Evolutionary conservation across 441 rosid genomes (phyloP).

Genomic region (Manihot esculenta): DNA sequence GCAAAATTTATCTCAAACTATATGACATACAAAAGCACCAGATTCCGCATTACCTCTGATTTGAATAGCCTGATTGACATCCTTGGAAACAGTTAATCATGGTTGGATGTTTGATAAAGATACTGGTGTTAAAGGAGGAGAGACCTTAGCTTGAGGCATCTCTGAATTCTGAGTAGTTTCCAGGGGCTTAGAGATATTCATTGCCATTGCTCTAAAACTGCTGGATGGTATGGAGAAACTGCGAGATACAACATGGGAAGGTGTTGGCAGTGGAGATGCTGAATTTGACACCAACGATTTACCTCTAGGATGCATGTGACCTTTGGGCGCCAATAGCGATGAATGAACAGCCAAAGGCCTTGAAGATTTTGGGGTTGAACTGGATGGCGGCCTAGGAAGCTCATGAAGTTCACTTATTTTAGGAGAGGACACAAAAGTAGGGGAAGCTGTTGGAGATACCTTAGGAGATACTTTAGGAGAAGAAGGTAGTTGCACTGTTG

Average conservation of each 20-base stretch:
- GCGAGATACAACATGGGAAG: slow-evolving; percentile 64
- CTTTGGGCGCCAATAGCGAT: slow-evolving; percentile 67
- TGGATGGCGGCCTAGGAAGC: slow-evolving; percentile 91
- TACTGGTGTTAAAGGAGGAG: slow-evolving; percentile 76
- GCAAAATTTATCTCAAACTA: neutral
- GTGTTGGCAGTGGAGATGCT: slow-evolving; percentile 77
- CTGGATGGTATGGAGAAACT: slow-evolving; percentile 90
- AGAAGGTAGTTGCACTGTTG: slow-evolving; percentile 42
- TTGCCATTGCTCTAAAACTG: slow-evolving; percentile 40
- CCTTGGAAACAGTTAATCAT: slow-evolving; percentile 20
- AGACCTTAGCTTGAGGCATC: slow-evolving; percentile 41
- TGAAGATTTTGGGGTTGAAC: slow-evolving; percentile 44
- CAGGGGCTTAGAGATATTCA: slow-evolving; percentile 37
- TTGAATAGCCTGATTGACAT: slow-evolving; percentile 25
- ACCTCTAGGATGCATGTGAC: slow-evolving; percentile 41
- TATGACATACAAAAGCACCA: neutral
- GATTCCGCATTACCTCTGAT: slow-evolving; percentile 40
- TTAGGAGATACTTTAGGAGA: slow-evolving; percentile 52
- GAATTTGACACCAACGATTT: slow-evolving; percentile 37
- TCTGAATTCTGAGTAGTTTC: slow-evolving; percentile 39
- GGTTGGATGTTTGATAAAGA: slow-evolving; percentile 36
- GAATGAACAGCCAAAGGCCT: slow-evolving; percentile 72
- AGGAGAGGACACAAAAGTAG: slow-evolving; percentile 76
- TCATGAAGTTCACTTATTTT: slow-evolving; percentile 80
- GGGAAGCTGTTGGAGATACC: slow-evolving; percentile 70